These are phyloP conservation scores for Epithemia pelagica DNA, from an alignment of 108 stramenopile species.

Conservation along the genomic window DNA sequence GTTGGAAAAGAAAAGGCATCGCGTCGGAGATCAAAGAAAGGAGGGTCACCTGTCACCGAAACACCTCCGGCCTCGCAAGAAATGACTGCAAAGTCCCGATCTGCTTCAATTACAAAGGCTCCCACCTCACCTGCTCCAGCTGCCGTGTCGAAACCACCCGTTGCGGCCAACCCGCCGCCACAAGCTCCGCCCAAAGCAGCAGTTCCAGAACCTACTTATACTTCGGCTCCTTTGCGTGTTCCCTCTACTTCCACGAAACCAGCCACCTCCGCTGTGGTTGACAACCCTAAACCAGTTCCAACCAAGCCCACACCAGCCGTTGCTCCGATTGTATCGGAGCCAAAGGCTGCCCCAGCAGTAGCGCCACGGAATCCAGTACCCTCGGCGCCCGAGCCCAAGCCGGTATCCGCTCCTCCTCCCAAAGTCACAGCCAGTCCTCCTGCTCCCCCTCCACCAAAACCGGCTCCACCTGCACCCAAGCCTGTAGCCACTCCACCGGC, in stretches of 20 bases:
- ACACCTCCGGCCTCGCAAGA: not conserved
- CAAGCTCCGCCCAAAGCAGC: too few relatives aligned
- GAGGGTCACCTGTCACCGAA: not conserved
- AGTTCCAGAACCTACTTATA: too few relatives aligned
- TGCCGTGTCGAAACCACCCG: not conserved
- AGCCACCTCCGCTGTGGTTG: not conserved
- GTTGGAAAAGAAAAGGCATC: not conserved
- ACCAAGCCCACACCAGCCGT: too few relatives aligned
- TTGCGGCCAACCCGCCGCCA: too few relatives aligned
- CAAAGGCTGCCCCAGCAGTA: not conserved
- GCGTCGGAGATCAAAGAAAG: not conserved
- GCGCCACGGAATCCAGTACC: too few relatives aligned
- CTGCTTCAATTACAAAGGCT: not conserved
- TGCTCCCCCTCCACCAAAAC: not conserved
- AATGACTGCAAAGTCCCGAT: not conserved
- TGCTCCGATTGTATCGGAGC: not conserved
- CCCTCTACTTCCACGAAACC: too few relatives aligned
- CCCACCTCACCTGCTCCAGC: not conserved
- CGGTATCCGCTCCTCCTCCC: not conserved
- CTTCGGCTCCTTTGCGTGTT: too few relatives aligned
- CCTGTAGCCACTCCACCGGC: not conserved
- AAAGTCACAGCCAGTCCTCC: not conserved
- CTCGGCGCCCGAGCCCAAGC: not conserved
- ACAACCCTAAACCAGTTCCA: too few relatives aligned
- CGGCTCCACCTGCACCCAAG: not conserved